These are phyloP conservation scores for Globisporangium middletonii DNA, from an alignment of 352 stramenopile species.

Conservation along the genomic window DNA sequence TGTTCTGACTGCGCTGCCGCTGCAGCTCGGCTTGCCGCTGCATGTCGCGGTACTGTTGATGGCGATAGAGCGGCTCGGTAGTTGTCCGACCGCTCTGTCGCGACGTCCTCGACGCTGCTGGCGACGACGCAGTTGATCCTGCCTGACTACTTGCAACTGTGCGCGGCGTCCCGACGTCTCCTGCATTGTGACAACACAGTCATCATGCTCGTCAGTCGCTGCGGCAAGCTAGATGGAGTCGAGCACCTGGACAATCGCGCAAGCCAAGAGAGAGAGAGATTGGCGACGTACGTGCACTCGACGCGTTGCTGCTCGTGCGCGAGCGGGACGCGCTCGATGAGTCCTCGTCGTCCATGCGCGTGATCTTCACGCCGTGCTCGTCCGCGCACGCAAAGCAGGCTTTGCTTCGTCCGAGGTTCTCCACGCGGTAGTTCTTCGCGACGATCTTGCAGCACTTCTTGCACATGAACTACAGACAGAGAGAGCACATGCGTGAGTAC, in stretches of 20 bases:
- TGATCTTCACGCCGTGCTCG: conserved; percentile 26
- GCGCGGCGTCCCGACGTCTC: conserved; percentile 7
- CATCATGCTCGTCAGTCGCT: too few species aligned
- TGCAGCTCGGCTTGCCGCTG: conserved; percentile 9
- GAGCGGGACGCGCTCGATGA: conserved; percentile 10
- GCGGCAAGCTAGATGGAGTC: too few species aligned
- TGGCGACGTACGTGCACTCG: conserved; percentile 4
- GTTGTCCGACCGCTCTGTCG: conserved; percentile 4
- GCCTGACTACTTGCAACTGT: conserved; percentile 2
- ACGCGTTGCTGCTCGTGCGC: conserved; percentile 6
- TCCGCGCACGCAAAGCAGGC: conserved; percentile 61
- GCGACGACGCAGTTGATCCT: conserved; percentile 1
- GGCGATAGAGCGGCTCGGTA: conserved; percentile 10
- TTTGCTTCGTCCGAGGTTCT: conserved; percentile 27
- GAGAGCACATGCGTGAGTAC: conserved; percentile 3
- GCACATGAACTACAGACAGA: conserved; percentile 47
- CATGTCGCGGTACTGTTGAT: conserved; percentile 10
- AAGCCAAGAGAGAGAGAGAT: too few species aligned
- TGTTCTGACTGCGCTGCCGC: conserved; percentile 9
- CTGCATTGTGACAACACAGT: background rate
- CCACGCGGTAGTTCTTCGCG: conserved; percentile 47
- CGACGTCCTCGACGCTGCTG: background rate
- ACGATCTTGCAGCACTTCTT: conserved; percentile 62
- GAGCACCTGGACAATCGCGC: too few species aligned
- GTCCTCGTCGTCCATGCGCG: conserved; percentile 14